Evolutionary conservation across 2,329 filamentous ascomycete genomes (phyloP).

Genomic region (Sporothrix globosa): DNA sequence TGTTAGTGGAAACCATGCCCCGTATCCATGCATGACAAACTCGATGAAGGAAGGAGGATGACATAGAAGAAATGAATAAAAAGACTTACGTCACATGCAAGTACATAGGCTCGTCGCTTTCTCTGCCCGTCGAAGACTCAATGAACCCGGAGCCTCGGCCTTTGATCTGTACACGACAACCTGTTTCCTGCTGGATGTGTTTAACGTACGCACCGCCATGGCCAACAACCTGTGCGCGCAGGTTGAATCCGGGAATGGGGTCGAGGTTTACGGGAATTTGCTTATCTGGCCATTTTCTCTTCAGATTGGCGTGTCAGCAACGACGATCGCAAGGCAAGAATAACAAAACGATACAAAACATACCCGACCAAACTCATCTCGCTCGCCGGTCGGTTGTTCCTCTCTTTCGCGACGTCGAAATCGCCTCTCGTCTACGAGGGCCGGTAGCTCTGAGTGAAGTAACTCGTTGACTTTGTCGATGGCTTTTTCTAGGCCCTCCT

Average conservation of each 20-base stretch:
- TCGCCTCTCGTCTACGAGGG: slow-evolving; percentile 89
- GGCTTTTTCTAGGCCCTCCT: slow-evolving; percentile 87
- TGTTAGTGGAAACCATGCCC: slow-evolving; percentile 6
- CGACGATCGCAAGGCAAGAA: not conserved
- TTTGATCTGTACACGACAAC: slow-evolving; percentile 97
- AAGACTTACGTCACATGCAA: slow-evolving; percentile 83
- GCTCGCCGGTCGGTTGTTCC: slow-evolving; percentile 62
- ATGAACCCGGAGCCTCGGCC: slow-evolving; percentile 93
- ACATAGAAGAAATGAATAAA: not conserved
- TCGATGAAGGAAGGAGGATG: not conserved
- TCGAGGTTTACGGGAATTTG: slow-evolving; percentile 90
- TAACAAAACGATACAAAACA: slow-evolving; percentile 19
- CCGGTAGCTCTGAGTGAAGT: slow-evolving; percentile 94
- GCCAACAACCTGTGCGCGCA: slow-evolving; percentile 93
- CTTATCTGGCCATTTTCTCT: slow-evolving; percentile 98
- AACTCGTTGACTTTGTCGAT: slow-evolving; percentile 88
- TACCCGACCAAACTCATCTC: slow-evolving; percentile 89
- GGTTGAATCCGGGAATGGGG: slow-evolving; percentile 89
- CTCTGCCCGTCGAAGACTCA: slow-evolving; percentile 81
- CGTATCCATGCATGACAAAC: not conserved
- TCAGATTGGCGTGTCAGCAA: slow-evolving; percentile 2
- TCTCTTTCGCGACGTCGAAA: slow-evolving; percentile 77
- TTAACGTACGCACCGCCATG: slow-evolving; percentile 95
- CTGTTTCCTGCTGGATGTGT: slow-evolving; percentile 93
- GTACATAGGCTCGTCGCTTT: slow-evolving; percentile 96